Percentiles rank a stretch among this genome's conserved stretches.
Evolutionary conservation across 1,284 basidiomycete species (phyloP).

Genomic region (Lentinus polychrous): DNA sequence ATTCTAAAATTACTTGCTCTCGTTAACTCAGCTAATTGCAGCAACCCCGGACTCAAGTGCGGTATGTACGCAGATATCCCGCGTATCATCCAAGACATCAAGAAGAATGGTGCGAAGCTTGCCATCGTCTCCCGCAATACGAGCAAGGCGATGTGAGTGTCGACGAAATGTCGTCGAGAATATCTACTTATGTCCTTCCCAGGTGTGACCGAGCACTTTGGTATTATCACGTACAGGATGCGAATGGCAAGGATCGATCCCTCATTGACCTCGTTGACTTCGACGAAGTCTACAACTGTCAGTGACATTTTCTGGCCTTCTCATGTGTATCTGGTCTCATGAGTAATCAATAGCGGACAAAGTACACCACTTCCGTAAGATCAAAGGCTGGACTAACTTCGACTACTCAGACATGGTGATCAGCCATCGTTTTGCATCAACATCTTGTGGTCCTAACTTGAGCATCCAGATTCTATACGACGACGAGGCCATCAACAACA

Average conservation of each 20-base stretch:
- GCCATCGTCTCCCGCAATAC: slow-evolving; percentile 13
- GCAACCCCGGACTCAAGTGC: background rate
- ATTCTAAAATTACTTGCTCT: background rate
- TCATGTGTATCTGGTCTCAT: background rate
- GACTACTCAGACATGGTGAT: slow-evolving; percentile 8
- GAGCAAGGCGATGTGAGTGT: slow-evolving; percentile 12
- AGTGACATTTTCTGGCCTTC: background rate
- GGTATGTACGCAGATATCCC: slow-evolving; percentile 13
- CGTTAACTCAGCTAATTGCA: background rate
- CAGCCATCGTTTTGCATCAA: background rate
- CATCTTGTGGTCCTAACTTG: background rate
- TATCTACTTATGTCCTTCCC: background rate
- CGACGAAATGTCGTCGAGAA: background rate
- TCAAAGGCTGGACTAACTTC: slow-evolving; percentile 2
- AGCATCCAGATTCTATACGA: slow-evolving; percentile 6
- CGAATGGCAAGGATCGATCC: background rate
- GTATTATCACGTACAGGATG: slow-evolving; percentile 2
- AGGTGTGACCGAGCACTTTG: slow-evolving; percentile 6
- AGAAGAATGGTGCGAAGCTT: slow-evolving; percentile 10
- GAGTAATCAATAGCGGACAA: slow-evolving; percentile 2
- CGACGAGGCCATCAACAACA: slow-evolving; percentile 8
- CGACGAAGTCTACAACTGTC: slow-evolving; percentile 8
- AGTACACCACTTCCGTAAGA: slow-evolving; percentile 1
- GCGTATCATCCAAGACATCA: slow-evolving; percentile 9
- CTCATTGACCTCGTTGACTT: slow-evolving; percentile 5